Conservation (phyloP, 2,329 filamentous ascomycete genomes). For the Tolypocladium ovalisporum region DNA sequence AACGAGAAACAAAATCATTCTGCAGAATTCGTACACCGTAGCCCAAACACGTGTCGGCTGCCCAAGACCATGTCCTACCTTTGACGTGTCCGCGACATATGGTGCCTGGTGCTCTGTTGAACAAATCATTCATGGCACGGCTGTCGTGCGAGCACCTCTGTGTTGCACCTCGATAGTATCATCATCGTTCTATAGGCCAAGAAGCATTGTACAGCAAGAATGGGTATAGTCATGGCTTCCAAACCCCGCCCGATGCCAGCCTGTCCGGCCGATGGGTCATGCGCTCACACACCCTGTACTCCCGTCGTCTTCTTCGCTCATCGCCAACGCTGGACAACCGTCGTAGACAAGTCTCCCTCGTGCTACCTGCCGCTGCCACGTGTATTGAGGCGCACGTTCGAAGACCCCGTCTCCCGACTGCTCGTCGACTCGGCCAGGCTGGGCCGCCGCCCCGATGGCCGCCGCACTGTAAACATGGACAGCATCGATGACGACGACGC, state of each 20-base stretch:
- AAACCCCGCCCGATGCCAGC: not conserved
- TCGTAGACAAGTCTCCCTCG: not conserved
- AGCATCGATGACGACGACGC: constrained; percentile 19
- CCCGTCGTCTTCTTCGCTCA: not conserved
- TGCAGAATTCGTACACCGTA: not conserved
- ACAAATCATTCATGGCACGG: not conserved
- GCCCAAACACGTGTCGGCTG: not conserved
- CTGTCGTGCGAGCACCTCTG: not conserved
- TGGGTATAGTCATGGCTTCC: not conserved
- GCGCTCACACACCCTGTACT: not conserved
- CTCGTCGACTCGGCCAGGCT: constrained; percentile 22
- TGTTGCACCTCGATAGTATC: not conserved
- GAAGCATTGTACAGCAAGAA: not conserved
- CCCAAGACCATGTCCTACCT: not conserved
- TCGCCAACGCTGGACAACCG: not conserved
- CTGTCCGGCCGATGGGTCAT: not conserved
- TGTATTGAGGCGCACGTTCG: not conserved
- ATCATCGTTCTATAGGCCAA: not conserved
- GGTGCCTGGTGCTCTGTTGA: not conserved
- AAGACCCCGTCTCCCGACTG: constrained; percentile 15
- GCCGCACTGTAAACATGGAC: constrained; percentile 22
- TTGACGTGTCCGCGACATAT: not conserved
- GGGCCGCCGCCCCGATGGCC: constrained; percentile 15
- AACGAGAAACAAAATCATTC: not conserved
- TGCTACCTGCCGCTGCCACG: not conserved